Conservation (phyloP, 768 basidiomycete genomes). For the Mycena epipterygia region DNA sequence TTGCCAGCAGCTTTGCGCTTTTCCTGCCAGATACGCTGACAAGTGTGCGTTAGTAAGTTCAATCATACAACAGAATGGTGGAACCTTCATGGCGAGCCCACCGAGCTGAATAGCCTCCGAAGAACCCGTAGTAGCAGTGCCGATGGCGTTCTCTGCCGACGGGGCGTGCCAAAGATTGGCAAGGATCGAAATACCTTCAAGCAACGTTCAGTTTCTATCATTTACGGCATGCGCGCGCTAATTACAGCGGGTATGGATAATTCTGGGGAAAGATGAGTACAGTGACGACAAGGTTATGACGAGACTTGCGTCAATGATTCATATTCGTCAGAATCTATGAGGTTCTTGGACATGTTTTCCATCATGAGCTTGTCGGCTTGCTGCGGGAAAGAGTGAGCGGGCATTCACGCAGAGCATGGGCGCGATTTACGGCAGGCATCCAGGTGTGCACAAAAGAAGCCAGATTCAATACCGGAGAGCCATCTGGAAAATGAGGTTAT, state of each 20-base stretch:
- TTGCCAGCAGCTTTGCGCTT: constrained; percentile 75
- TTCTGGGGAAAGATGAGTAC: constrained; percentile 46
- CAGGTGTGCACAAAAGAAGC: constrained; percentile 75
- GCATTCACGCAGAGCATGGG: too few relatives aligned
- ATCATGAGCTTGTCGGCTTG: constrained; percentile 66
- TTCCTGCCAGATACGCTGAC: constrained; percentile 72
- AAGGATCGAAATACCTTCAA: constrained; percentile 61
- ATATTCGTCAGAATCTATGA: constrained; percentile 76
- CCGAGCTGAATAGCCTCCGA: constrained; percentile 82
- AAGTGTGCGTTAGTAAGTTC: neutral
- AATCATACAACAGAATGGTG: neutral
- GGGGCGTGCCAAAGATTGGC: constrained; percentile 81
- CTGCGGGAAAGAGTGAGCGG: constrained; percentile 24
- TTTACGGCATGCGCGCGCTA: neutral
- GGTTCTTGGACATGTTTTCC: constrained; percentile 77
- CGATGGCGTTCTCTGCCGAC: constrained; percentile 71
- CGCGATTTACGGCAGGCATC: constrained; percentile 59
- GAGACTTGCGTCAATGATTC: constrained; percentile 69
- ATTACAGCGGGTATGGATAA: constrained; percentile 67
- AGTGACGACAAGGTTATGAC: neutral
- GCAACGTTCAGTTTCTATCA: neutral
- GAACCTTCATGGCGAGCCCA: constrained; percentile 77
- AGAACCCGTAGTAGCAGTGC: constrained; percentile 80
- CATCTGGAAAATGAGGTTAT: constrained; percentile 56
- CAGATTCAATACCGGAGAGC: constrained; percentile 72